Conservation (phyloP, 768 basidiomycete species). For the Panaeolus cyanescens region DNA sequence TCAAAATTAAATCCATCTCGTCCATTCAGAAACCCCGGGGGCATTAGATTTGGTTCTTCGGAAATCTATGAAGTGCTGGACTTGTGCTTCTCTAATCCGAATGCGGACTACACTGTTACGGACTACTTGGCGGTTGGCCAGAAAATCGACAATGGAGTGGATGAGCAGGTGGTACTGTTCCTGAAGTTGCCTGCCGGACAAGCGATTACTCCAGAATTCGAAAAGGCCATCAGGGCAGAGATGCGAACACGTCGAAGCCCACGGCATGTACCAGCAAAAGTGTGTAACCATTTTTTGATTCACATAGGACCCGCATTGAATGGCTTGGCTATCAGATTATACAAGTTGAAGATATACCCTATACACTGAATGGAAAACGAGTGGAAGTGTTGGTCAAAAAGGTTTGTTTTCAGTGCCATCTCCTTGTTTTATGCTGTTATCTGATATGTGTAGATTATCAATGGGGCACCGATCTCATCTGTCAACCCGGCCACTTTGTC, state of each 20-base stretch:
- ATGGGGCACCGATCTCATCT: slow-evolving; percentile 66
- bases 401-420: slow-evolving; percentile 34
- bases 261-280: slow-evolving; percentile 76
- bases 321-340: slow-evolving; percentile 51
- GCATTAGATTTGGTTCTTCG: slow-evolving; percentile 80
- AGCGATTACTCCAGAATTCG: slow-evolving; percentile 50
- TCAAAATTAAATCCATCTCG: slow-evolving; percentile 8
- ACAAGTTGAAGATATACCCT: slow-evolving; percentile 70
- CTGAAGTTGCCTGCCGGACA: slow-evolving; percentile 60
- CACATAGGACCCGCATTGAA: slow-evolving; percentile 7
- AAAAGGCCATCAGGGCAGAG: slow-evolving; percentile 58
- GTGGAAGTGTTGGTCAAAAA: slow-evolving; percentile 82
- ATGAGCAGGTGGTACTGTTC: slow-evolving; percentile 79
- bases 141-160: slow-evolving; percentile 60
- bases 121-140: slow-evolving; percentile 78
- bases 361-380: slow-evolving; percentile 80
- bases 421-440: slow-evolving; percentile 9
- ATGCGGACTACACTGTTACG: slow-evolving; percentile 39
- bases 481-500: slow-evolving; percentile 74
- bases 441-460: slow-evolving; percentile 59
- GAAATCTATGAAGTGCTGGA: slow-evolving; percentile 84
- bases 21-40: slow-evolving; percentile 68
- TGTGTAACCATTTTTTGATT: slow-evolving; percentile 31
- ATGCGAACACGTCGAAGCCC: slow-evolving; percentile 67
- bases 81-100: slow-evolving; percentile 49